Conservation (phyloP, 1,284 basidiomycete species). For the Coniferiporia sulphurascens region DNA sequence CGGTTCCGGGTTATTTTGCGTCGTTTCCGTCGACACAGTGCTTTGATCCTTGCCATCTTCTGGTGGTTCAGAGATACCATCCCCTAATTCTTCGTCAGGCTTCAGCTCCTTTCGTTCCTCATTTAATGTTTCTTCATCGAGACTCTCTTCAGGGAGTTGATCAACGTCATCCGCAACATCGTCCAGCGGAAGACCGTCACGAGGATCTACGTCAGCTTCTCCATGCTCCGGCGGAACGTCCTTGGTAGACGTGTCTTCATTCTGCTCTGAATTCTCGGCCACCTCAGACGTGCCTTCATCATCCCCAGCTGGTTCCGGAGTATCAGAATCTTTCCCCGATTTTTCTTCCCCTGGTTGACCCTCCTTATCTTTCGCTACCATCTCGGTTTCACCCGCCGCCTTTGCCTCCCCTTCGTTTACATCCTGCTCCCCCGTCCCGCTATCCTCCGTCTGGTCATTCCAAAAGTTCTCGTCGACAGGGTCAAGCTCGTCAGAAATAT, state of each 20-base stretch:
- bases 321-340: not conserved
- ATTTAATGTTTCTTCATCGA: not conserved
- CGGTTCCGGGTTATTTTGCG: not conserved
- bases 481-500: slow-evolving; percentile 34
- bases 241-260: not conserved
- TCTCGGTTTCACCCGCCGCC: not conserved
- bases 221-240: not conserved
- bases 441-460: slow-evolving; percentile 26
- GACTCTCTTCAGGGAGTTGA: not conserved
- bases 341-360: not conserved
- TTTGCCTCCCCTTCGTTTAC: not conserved
- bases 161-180: not conserved
- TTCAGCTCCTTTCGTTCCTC: not conserved
- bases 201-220: not conserved
- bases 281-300: not conserved
- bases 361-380: not conserved
- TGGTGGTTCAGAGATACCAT: not conserved
- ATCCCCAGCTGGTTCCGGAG: not conserved
- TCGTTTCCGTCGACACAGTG: not conserved
- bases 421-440: slow-evolving; percentile 7
- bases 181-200: not conserved
- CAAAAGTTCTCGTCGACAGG: slow-evolving; percentile 39
- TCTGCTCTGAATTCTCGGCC: not conserved
- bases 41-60: not conserved
- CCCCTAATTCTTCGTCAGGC: slow-evolving; percentile 6